Conservation (phyloP, 805 yeast species). For the Isabelozyma gotoi region DNA sequence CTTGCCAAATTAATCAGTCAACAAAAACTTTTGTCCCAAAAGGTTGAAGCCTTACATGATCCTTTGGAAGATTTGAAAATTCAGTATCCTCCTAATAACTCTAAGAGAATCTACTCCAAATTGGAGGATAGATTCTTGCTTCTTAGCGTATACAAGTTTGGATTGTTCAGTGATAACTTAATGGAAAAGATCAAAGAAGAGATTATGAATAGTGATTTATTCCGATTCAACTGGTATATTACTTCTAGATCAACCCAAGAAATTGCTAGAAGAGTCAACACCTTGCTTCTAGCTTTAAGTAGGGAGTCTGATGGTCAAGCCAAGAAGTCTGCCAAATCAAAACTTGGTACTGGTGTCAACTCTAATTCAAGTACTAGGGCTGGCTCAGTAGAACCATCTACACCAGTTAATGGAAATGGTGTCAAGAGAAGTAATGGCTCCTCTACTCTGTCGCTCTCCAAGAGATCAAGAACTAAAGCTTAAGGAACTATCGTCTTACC, state of each 20-base stretch:
- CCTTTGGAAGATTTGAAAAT: slow-evolving; percentile 65
- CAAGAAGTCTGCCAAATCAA: slow-evolving; percentile 39
- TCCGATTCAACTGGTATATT: slow-evolving; percentile 73
- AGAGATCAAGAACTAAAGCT: neutral
- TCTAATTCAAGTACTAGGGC: slow-evolving; percentile 29
- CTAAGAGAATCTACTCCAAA: slow-evolving; percentile 69
- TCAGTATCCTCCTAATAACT: slow-evolving; percentile 80
- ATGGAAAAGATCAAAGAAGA: slow-evolving; percentile 67
- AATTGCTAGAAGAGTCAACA: slow-evolving; percentile 64
- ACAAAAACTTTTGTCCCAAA: slow-evolving; percentile 51
- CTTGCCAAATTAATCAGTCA: slow-evolving; percentile 54
- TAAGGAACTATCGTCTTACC: no score
- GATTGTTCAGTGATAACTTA: slow-evolving; percentile 57
- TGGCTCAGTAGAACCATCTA: slow-evolving; percentile 37
- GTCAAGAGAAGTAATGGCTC: slow-evolving; percentile 3
- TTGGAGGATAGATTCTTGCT: slow-evolving; percentile 70
- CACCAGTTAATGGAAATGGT: neutral
- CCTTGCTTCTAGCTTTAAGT: slow-evolving; percentile 64
- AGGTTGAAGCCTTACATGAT: slow-evolving; percentile 52
- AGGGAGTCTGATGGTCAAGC: slow-evolving; percentile 67
- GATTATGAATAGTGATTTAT: slow-evolving; percentile 55
- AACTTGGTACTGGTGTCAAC: slow-evolving; percentile 6
- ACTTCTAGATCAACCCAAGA: slow-evolving; percentile 72
- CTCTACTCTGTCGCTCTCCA: slow-evolving; percentile 3
- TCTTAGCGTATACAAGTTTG: slow-evolving; percentile 60